Evolutionary conservation across 1,139 yeast genomes (phyloP).

Genomic region (Blastobotrys illinoisensis): DNA sequence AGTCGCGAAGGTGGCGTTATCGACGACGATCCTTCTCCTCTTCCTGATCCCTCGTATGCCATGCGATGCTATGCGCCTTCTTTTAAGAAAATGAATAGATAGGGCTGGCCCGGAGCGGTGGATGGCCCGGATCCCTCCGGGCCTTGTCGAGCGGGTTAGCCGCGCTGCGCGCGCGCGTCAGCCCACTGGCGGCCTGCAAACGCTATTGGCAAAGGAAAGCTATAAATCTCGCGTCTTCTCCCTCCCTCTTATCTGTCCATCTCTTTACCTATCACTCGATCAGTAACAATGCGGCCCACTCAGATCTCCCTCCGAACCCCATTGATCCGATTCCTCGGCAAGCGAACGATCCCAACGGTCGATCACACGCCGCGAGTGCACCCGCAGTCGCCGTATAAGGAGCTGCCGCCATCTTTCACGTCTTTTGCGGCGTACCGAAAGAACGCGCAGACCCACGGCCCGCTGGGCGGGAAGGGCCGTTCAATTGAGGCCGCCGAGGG

Average conservation of each 20-base stretch:
- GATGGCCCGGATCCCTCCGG: background rate
- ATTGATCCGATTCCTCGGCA: slow-evolving; percentile 38
- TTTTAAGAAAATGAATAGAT: no score
- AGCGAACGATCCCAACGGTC: slow-evolving; percentile 28
- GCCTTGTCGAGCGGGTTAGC: background rate
- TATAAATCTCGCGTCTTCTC: background rate
- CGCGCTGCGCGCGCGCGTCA: background rate
- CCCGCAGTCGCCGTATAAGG: slow-evolving; percentile 43
- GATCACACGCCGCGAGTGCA: slow-evolving; percentile 43
- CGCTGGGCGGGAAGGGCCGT: slow-evolving; percentile 27
- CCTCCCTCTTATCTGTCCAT: background rate
- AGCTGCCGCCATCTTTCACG: slow-evolving; percentile 42
- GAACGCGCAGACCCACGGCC: slow-evolving; percentile 41
- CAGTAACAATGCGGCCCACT: slow-evolving; percentile 28
- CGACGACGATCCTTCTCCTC: background rate
- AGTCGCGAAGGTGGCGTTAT: background rate
- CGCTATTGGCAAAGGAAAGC: background rate
- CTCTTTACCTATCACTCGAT: background rate
- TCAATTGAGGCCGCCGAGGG: slow-evolving; percentile 42
- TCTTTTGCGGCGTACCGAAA: slow-evolving; percentile 36
- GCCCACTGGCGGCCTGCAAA: background rate
- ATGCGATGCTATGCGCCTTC: background rate
- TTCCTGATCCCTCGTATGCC: background rate
- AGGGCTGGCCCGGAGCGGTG: background rate
- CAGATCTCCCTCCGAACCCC: slow-evolving; percentile 31